Percentiles rank a stretch among this genome's conserved stretches.
These are phyloP conservation scores for Aspergillus fructus DNA, from an alignment of 2,329 filamentous ascomycete genomes.

Conservation along the genomic window DNA sequence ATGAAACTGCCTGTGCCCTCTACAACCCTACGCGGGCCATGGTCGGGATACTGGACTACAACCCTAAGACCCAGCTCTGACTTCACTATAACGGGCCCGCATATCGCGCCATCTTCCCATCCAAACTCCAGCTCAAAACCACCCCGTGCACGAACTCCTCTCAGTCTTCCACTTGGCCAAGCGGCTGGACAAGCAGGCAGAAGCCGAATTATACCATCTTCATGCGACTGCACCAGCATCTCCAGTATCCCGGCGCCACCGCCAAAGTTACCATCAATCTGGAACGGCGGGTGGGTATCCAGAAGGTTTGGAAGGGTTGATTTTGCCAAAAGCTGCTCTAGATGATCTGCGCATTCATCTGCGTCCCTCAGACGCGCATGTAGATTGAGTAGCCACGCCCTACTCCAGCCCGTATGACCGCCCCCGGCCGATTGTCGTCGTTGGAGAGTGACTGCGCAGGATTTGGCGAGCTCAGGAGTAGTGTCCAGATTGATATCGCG, in stretches of 20 bases:
- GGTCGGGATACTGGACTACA: slow-evolving; percentile 22
- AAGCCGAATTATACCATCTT: slow-evolving; percentile 35
- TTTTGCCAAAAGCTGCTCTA: slow-evolving; percentile 40
- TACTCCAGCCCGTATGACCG: slow-evolving; percentile 54
- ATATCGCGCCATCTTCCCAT: slow-evolving; percentile 32
- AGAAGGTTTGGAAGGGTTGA: slow-evolving; percentile 48
- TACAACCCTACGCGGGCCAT: slow-evolving; percentile 16
- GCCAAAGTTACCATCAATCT: slow-evolving; percentile 54
- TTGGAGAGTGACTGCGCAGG: slow-evolving; percentile 25
- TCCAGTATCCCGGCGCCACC: slow-evolving; percentile 49
- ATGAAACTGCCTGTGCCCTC: slow-evolving; percentile 8
- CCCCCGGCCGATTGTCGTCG: slow-evolving; percentile 41
- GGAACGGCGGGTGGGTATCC: slow-evolving; percentile 49
- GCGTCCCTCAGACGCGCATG: slow-evolving; percentile 48
- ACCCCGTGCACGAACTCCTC: slow-evolving; percentile 36
- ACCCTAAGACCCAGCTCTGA: slow-evolving; percentile 16
- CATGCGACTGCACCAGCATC: slow-evolving; percentile 44
- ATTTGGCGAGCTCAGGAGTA: slow-evolving; percentile 32
- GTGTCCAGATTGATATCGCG: slow-evolving; percentile 35
- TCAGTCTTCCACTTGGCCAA: slow-evolving; percentile 37
- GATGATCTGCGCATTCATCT: slow-evolving; percentile 38
- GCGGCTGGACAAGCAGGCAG: slow-evolving; percentile 39
- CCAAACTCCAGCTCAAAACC: slow-evolving; percentile 40
- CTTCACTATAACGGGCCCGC: slow-evolving; percentile 15
- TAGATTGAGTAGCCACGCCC: slow-evolving; percentile 52